Percentiles rank a stretch among this genome's conserved stretches.
These are phyloP conservation scores for Leccinellum luteum DNA, from an alignment of 768 basidiomycete genomes.

Conservation along the genomic window DNA sequence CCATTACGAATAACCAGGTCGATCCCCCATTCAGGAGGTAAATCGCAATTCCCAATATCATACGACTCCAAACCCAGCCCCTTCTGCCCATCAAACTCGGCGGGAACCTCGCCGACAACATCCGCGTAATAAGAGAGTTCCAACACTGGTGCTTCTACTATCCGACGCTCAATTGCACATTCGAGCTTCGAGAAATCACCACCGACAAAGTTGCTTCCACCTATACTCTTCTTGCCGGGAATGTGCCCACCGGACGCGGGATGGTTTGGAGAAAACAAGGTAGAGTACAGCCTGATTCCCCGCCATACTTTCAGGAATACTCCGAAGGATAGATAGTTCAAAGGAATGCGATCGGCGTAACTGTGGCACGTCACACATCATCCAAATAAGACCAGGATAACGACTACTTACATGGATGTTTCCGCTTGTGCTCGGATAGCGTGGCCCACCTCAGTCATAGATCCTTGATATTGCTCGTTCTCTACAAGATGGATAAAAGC, in stretches of 20 bases:
- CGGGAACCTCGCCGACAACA: slow-evolving; percentile 73
- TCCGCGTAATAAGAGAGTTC: slow-evolving; percentile 89
- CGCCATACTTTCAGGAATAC: slow-evolving; percentile 55
- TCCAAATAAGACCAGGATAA: not conserved
- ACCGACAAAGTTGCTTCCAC: slow-evolving; percentile 55
- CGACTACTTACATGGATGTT: slow-evolving; percentile 34
- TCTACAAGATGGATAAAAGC: slow-evolving; percentile 64
- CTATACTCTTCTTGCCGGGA: slow-evolving; percentile 32
- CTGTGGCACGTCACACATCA: slow-evolving; percentile 17
- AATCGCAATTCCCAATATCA: slow-evolving; percentile 84
- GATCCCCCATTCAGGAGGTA: slow-evolving; percentile 91
- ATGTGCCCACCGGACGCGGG: not conserved
- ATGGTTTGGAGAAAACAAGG: slow-evolving; percentile 29
- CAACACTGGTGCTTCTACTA: slow-evolving; percentile 73
- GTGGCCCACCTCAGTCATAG: slow-evolving; percentile 66
- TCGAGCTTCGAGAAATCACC: slow-evolving; percentile 60
- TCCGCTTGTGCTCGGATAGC: slow-evolving; percentile 55
- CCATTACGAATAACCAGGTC: slow-evolving; percentile 81
- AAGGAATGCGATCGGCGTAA: slow-evolving; percentile 24
- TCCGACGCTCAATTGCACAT: slow-evolving; percentile 84
- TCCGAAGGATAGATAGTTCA: slow-evolving; percentile 37
- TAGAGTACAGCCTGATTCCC: slow-evolving; percentile 43
- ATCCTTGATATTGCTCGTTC: slow-evolving; percentile 70
- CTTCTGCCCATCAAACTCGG: slow-evolving; percentile 26
- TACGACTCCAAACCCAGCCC: slow-evolving; percentile 43